These are phyloP conservation scores for Diaporthe citriasiana DNA, from an alignment of 2,329 filamentous ascomycete genomes.

Conservation along the genomic window DNA sequence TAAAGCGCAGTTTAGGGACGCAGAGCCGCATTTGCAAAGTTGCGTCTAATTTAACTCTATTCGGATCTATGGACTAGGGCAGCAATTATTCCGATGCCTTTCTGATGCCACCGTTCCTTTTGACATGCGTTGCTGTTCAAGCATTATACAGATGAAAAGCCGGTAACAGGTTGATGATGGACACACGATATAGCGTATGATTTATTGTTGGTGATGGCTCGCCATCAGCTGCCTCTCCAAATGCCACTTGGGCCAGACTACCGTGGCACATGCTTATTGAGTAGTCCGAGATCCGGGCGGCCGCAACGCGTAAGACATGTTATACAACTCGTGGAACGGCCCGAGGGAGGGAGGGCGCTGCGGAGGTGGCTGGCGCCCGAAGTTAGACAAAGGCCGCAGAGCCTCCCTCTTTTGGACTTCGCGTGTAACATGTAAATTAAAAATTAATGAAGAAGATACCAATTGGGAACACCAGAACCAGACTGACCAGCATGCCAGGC, in stretches of 20 bases:
- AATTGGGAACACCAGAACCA: neutral
- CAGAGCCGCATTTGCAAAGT: neutral
- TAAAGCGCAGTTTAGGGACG: neutral
- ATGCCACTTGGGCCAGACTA: neutral
- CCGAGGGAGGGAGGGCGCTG: conserved; percentile 6
- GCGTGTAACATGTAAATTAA: neutral
- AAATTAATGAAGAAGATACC: neutral
- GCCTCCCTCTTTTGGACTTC: conserved; percentile 1
- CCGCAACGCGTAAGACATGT: neutral
- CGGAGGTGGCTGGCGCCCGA: conserved; percentile 10
- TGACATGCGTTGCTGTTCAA: neutral
- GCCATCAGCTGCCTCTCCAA: neutral
- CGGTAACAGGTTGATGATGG: neutral
- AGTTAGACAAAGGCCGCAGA: neutral
- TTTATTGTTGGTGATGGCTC: neutral
- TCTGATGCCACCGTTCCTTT: neutral
- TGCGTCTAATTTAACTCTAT: neutral
- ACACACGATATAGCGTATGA: neutral
- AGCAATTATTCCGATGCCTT: neutral
- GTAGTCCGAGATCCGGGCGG: neutral
- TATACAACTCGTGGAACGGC: neutral
- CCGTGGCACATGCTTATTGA: neutral
- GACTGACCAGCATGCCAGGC: neutral
- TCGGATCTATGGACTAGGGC: neutral
- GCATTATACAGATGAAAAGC: neutral